Conservation (phyloP, 2,329 filamentous ascomycete genomes). For the Thelonectria blattea region DNA sequence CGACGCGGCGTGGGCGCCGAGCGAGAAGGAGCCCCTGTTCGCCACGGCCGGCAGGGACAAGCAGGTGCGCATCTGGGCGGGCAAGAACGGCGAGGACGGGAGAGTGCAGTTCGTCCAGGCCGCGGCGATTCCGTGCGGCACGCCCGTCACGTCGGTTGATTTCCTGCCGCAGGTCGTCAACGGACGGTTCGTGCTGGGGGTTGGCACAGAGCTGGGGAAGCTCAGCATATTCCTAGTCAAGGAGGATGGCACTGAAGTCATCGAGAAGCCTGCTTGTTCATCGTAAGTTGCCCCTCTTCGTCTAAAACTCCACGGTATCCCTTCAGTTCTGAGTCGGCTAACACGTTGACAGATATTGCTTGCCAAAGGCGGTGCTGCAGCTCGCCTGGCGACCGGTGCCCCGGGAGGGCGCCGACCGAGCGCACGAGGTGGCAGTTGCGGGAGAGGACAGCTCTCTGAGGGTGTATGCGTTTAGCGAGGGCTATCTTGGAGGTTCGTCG, state of each 20-base stretch:
- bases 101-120: slow-evolving; percentile 56
- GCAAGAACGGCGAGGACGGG: slow-evolving; percentile 41
- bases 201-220: slow-evolving; percentile 63
- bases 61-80: slow-evolving; percentile 73
- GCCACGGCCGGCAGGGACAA: slow-evolving; percentile 93
- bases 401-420: slow-evolving; percentile 36
- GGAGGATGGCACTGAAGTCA: slow-evolving; percentile 46
- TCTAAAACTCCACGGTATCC: background rate
- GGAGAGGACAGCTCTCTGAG: slow-evolving; percentile 68
- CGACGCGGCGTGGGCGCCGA: slow-evolving; percentile 81
- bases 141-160: slow-evolving; percentile 74
- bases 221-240: slow-evolving; percentile 53
- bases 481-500: slow-evolving; percentile 33
- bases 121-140: slow-evolving; percentile 58
- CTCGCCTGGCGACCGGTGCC: slow-evolving; percentile 69
- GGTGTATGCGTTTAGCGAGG: slow-evolving; percentile 55
- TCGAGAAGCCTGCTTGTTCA: slow-evolving; percentile 43
- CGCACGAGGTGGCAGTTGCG: slow-evolving; percentile 57
- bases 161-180: slow-evolving; percentile 55
- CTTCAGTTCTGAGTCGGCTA: slow-evolving; percentile 19
- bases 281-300: slow-evolving; percentile 46
- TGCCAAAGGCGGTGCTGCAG: slow-evolving; percentile 70
- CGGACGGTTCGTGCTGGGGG: slow-evolving; percentile 53
- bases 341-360: slow-evolving; percentile 40
- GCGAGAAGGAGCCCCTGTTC: slow-evolving; percentile 63